phyloP scores from a whole-genome alignment of 495 filamentous ascomycete species.

The Penicilliopsis zonata region DNA sequence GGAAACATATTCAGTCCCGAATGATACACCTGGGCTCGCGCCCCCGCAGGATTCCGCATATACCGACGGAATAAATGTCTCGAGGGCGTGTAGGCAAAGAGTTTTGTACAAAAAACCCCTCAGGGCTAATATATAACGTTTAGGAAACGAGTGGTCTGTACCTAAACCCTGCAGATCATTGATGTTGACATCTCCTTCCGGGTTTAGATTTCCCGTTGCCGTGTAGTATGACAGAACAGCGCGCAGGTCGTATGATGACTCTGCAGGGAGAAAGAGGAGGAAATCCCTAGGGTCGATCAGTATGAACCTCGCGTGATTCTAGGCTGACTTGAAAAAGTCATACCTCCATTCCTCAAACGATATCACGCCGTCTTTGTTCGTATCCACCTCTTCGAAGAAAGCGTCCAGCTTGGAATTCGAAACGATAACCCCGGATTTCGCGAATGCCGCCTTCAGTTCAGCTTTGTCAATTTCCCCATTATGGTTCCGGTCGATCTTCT shows the following conservation, averaged over 20 bases:
- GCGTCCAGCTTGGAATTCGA: conserved; percentile 63
- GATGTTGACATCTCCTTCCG: conserved; percentile 90
- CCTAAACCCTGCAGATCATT: conserved; percentile 90
- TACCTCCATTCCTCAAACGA: conserved; percentile 96
- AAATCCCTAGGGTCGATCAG: conserved; percentile 57
- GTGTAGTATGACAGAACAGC: conserved; percentile 88
- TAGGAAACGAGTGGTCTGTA: conserved; percentile 72
- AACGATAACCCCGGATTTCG: conserved; percentile 64
- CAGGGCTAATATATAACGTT: conserved; percentile 22
- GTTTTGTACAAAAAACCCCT: conserved; percentile 29
- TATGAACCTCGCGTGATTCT: conserved; percentile 5
- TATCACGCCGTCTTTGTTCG: conserved; percentile 79
- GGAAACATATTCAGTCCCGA: conserved; percentile 17
- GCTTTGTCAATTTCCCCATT: conserved; percentile 82
- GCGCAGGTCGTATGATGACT: conserved; percentile 53
- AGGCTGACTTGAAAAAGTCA: conserved; percentile 14
- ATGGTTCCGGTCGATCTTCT: conserved; percentile 71
- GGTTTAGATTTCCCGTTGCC: conserved; percentile 76
- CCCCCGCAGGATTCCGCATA: conserved; percentile 21
- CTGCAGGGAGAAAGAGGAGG: conserved; percentile 81
- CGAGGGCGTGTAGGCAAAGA: conserved; percentile 23
- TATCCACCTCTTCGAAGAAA: conserved; percentile 85
- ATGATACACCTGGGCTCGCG: conserved; percentile 13
- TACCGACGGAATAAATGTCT: conserved; percentile 27
- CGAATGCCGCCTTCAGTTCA: conserved; percentile 70